A percentile compares a stretch with the other conserved stretches of the same genome.
Conservation (phyloP, 352 stramenopile genomes). For the Plasmopara muralis region DNA sequence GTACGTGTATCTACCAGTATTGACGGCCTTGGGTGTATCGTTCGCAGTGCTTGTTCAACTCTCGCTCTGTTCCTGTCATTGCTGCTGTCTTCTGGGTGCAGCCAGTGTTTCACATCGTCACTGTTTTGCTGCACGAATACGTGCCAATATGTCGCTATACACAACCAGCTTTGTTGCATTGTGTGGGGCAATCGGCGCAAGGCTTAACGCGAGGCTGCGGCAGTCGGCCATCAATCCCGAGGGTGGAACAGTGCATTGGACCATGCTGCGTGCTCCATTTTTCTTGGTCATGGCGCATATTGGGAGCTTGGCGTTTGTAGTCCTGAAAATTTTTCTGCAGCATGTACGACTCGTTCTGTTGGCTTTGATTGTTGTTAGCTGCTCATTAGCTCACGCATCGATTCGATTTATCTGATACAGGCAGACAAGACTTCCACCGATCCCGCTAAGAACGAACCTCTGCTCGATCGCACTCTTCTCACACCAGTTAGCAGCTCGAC, state of each 20-base stretch:
- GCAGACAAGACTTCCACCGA: slow-evolving; percentile 21
- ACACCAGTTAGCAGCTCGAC: slow-evolving; percentile 33
- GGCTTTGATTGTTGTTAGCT: background rate
- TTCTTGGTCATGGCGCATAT: slow-evolving; percentile 56
- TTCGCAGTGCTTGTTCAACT: slow-evolving; percentile 38
- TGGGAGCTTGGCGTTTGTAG: slow-evolving; percentile 51
- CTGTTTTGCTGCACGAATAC: slow-evolving; percentile 49
- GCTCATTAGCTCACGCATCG: background rate
- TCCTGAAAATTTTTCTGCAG: slow-evolving; percentile 74
- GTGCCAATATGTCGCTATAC: slow-evolving; percentile 50
- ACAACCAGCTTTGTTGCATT: slow-evolving; percentile 34
- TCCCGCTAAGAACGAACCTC: slow-evolving; percentile 1
- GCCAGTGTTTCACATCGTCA: slow-evolving; percentile 30
- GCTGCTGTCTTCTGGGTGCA: slow-evolving; percentile 48
- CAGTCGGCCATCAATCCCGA: slow-evolving; percentile 73
- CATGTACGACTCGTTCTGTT: slow-evolving; percentile 28
- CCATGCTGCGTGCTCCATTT: slow-evolving; percentile 55
- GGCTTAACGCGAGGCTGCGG: slow-evolving; percentile 62
- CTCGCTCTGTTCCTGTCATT: slow-evolving; percentile 56
- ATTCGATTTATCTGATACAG: slow-evolving; percentile 8
- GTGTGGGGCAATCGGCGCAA: slow-evolving; percentile 51
- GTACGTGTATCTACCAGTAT: slow-evolving; percentile 57
- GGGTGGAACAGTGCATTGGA: slow-evolving; percentile 70
- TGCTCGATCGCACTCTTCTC: slow-evolving; percentile 7
- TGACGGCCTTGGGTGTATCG: slow-evolving; percentile 30